Conservation (phyloP, 495 filamentous ascomycete species). For the Hypoxylon subgilvum region DNA sequence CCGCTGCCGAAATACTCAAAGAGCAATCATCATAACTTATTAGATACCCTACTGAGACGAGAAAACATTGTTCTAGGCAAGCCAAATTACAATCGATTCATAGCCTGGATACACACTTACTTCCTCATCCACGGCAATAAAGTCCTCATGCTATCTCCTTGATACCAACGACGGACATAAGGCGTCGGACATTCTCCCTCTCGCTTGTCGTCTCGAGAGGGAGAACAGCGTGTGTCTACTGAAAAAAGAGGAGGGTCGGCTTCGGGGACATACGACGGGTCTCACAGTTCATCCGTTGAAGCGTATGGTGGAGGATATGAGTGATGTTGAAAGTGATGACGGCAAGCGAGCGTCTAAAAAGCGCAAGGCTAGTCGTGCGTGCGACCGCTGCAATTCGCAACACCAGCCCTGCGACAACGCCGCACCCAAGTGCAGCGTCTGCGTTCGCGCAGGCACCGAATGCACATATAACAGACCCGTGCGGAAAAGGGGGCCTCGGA, state of each 20-base stretch:
- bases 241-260: neutral
- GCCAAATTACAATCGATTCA: neutral
- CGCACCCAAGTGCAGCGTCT: constrained; percentile 42
- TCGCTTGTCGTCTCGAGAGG: no score
- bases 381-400: constrained; percentile 44
- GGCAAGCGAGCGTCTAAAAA: constrained; percentile 42
- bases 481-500: constrained; percentile 42
- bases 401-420: constrained; percentile 46
- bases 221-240: constrained; percentile 6
- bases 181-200: constrained; percentile 5
- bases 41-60: no score
- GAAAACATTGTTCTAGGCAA: no score
- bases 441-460: constrained; percentile 41
- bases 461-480: constrained; percentile 43
- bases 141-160: constrained; percentile 15
- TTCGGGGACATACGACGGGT: constrained; percentile 6
- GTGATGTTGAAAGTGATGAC: constrained; percentile 44
- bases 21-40: neutral
- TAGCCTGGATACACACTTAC: constrained; percentile 7
- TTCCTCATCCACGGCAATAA: neutral
- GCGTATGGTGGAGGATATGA: constrained; percentile 42
- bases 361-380: constrained; percentile 44
- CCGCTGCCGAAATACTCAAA: neutral
- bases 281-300: constrained; percentile 6
- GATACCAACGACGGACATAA: constrained; percentile 5